These are phyloP conservation scores for Neoboletus subvelutipes DNA, from an alignment of 768 basidiomycete species.

Conservation along the genomic window DNA sequence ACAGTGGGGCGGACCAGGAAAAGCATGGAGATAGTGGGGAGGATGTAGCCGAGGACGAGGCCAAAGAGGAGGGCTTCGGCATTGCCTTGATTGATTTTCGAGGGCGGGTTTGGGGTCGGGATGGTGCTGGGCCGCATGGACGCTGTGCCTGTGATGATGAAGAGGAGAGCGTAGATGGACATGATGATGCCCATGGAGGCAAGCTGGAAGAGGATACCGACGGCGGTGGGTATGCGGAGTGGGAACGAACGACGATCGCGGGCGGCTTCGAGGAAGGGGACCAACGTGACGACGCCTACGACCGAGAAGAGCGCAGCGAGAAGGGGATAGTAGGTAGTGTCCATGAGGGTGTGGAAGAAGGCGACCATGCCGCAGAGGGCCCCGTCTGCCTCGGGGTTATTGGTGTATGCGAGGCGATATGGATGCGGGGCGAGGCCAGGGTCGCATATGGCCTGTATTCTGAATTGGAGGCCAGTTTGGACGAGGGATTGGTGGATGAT, in stretches of 20 bases:
- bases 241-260: slow-evolving; percentile 36
- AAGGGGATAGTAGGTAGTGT: slow-evolving; percentile 16
- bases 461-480: slow-evolving; percentile 10
- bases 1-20: slow-evolving; percentile 40
- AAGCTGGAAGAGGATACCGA: slow-evolving; percentile 43
- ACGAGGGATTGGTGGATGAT: slow-evolving; percentile 14
- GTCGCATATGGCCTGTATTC: slow-evolving; percentile 37
- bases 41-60: slow-evolving; percentile 41
- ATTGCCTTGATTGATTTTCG: slow-evolving; percentile 42
- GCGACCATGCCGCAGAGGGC: slow-evolving; percentile 32
- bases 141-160: slow-evolving; percentile 41
- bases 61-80: slow-evolving; percentile 56
- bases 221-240: slow-evolving; percentile 42
- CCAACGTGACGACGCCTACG: slow-evolving; percentile 26
- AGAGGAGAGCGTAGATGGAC: slow-evolving; percentile 49
- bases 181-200: slow-evolving; percentile 43
- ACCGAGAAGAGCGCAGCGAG: slow-evolving; percentile 14
- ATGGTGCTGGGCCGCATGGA: neutral
- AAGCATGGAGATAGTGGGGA: slow-evolving; percentile 50
- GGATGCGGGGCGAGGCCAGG: slow-evolving; percentile 18
- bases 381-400: slow-evolving; percentile 34
- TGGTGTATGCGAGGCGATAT: slow-evolving; percentile 43
- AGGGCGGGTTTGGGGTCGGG: slow-evolving; percentile 5
- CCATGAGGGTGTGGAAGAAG: slow-evolving; percentile 43
- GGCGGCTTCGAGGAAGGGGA: slow-evolving; percentile 47